A percentile compares a stretch with the other conserved stretches of the same genome.
These are phyloP conservation scores for Nigrospora oryzae DNA, from an alignment of 2,329 filamentous ascomycete species.

Conservation along the genomic window DNA sequence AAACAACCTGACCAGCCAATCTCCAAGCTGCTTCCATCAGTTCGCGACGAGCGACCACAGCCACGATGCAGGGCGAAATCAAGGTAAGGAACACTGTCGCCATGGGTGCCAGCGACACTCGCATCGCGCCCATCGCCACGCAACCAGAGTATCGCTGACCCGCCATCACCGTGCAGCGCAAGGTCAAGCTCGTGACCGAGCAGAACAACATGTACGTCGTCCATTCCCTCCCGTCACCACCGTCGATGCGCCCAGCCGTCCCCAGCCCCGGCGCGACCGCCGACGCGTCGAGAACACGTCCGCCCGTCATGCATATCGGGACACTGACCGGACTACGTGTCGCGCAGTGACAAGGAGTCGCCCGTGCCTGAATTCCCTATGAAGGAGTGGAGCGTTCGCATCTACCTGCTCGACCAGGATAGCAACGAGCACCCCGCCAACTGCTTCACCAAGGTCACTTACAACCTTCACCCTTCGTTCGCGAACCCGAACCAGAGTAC, in stretches of 20 bases:
- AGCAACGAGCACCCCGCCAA: constrained; percentile 76
- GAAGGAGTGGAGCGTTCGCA: constrained; percentile 82
- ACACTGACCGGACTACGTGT: neutral
- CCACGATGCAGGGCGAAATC: no score
- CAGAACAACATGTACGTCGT: constrained; percentile 74
- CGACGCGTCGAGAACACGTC: neutral
- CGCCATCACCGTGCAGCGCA: constrained; percentile 53
- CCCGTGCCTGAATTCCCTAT: constrained; percentile 84
- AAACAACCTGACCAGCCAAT: no score
- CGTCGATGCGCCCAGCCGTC: constrained; percentile 5
- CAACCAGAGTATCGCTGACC: constrained; percentile 9
- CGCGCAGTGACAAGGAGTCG: constrained; percentile 64
- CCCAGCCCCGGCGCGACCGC: neutral
- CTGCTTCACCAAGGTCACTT: constrained; percentile 86
- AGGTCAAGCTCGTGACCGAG: constrained; percentile 87
- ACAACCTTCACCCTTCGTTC: constrained; percentile 91
- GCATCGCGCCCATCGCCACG: no score
- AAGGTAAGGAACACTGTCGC: no score
- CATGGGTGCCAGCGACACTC: no score
- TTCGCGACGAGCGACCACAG: no score
- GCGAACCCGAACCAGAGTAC: constrained; percentile 77
- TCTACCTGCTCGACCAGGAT: constrained; percentile 77
- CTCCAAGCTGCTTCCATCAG: no score
- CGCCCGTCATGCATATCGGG: constrained; percentile 8
- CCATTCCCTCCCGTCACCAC: constrained; percentile 1